Conservation (phyloP, 2,329 filamentous ascomycete species). For the Talaromyces sp. region DNA sequence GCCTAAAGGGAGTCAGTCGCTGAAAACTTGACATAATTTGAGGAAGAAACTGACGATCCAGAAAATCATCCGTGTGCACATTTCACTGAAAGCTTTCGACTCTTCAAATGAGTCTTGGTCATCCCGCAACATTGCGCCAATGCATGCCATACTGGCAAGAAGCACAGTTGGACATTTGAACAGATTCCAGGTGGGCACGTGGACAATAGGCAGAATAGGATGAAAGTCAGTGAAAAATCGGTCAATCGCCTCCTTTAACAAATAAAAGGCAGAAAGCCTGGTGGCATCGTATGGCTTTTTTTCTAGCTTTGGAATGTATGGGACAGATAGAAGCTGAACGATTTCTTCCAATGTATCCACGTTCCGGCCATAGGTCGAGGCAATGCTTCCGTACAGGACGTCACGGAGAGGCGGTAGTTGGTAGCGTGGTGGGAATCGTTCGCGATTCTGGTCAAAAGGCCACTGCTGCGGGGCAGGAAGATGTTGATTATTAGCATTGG, state of each 20-base stretch:
- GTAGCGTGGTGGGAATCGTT: constrained; percentile 1
- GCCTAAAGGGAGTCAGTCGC: neutral
- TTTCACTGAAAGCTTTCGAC: constrained; percentile 10
- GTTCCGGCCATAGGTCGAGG: neutral
- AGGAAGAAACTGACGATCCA: constrained; percentile 2
- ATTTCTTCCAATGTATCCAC: neutral
- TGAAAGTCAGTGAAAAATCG: constrained; percentile 6
- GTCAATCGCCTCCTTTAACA: constrained; percentile 3
- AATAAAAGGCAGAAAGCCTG: neutral
- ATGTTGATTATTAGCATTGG: neutral
- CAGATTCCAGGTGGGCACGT: constrained; percentile 1
- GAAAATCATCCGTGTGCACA: constrained; percentile 8
- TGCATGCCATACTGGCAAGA: constrained; percentile 12
- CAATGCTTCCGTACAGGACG: constrained; percentile 4
- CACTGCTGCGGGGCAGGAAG: constrained; percentile 1
- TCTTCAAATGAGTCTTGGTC: neutral
- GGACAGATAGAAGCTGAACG: constrained; percentile 4
- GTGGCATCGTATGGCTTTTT: neutral
- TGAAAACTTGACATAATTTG: neutral
- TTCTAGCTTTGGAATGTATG: constrained; percentile 12
- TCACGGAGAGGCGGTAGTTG: constrained; percentile 7
- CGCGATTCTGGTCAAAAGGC: constrained; percentile 11
- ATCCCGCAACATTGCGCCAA: constrained; percentile 11
- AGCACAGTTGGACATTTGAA: constrained; percentile 10
- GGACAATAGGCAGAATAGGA: constrained; percentile 4